Percentiles rank a stretch among this genome's conserved stretches.
phyloP scores from a whole-genome alignment of 306 rosid species.

The Comarum palustre region DNA sequence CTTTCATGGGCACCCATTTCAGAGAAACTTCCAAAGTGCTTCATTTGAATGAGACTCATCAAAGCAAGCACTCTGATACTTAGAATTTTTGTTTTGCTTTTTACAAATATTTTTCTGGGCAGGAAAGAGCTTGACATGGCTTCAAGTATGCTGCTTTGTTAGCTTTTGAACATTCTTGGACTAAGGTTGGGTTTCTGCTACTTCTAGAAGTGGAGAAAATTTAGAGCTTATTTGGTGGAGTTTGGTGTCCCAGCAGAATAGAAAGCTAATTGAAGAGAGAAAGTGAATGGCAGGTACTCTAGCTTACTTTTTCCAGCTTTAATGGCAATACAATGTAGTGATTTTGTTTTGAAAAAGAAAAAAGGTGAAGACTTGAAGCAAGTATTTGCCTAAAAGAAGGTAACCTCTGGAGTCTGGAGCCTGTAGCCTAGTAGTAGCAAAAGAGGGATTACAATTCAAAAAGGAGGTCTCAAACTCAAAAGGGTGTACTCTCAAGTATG shows the following conservation, averaged over 20 bases:
- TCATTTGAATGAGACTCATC: slow-evolving; percentile 13
- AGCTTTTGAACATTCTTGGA: slow-evolving; percentile 4
- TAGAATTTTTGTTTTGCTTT: not conserved
- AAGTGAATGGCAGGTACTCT: slow-evolving; percentile 10
- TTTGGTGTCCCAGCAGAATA: slow-evolving; percentile 22
- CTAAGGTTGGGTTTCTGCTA: slow-evolving; percentile 13
- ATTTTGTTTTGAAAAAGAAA: slow-evolving; percentile 21
- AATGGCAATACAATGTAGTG: slow-evolving; percentile 22
- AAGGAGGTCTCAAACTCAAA: not conserved
- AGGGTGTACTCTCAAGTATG: slow-evolving; percentile 35
- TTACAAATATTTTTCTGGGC: not conserved
- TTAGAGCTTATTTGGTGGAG: slow-evolving; percentile 14
- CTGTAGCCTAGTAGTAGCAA: not conserved
- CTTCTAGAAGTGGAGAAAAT: slow-evolving; percentile 22
- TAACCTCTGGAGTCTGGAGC: slow-evolving; percentile 18
- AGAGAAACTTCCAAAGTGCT: slow-evolving; percentile 29
- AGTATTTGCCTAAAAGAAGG: slow-evolving; percentile 6
- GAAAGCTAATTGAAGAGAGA: slow-evolving; percentile 21
- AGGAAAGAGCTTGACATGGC: slow-evolving; percentile 10
- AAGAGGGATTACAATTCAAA: not conserved
- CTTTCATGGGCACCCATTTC: slow-evolving; percentile 1
- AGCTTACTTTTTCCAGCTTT: slow-evolving; percentile 25
- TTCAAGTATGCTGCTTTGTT: slow-evolving; percentile 14
- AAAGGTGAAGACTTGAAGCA: slow-evolving; percentile 18
- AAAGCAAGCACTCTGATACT: slow-evolving; percentile 23